Base-by-base conservation (phyloP, 176 grass and related monocot species). In the Lolium multiflorum region DNA sequence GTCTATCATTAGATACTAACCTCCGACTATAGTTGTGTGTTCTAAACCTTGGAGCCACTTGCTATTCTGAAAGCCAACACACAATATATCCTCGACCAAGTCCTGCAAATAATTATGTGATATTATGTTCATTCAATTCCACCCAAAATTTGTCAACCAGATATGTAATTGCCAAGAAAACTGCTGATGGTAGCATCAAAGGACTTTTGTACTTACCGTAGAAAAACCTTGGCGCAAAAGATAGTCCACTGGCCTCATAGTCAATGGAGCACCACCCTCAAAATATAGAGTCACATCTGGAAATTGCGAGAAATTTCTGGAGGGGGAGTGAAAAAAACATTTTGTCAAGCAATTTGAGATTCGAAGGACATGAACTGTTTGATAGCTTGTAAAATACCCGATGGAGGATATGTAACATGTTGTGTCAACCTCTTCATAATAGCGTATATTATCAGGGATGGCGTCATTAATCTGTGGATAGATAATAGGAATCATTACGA, bases 41-140 rank as follows among this genome's bases (percentile, higher is more conserved):
- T 58, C 18, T 17, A 58, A 58, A 58, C n/a, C n/a, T 18, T 58
- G 6, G 18, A 58, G 6, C 55, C 89, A 87, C 82, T 94, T 87
- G 80, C 90, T 98, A 64, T 78, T 91, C 91, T 92, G 93, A 91
- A 93, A 98, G 49, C 93, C 95, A 83, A 98, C 90, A 81, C 95
- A 98, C 95, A 93, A 98, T 75, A 92, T 58, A 49, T 83, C 28
- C 28, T 31, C 28, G 28, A 31, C 28, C 1, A 31, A 31, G 28
- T 89, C 95, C 93, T 98, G 87, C 56, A 93, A 87, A 68, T 10
- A 26, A 89, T 82, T 12, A 70, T 43, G 81, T 22, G 17, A 31
- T 31, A 31, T 31, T 31, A 31, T 31, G 28, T 31, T 31, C 28
- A 31, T 31, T 31, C 28, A 31, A 31, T 31, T 31, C 28, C 28